A percentile compares a stretch with the other conserved stretches of the same genome.
phyloP scores from a whole-genome alignment of 148 eudicot species.

The Silene conica region DNA sequence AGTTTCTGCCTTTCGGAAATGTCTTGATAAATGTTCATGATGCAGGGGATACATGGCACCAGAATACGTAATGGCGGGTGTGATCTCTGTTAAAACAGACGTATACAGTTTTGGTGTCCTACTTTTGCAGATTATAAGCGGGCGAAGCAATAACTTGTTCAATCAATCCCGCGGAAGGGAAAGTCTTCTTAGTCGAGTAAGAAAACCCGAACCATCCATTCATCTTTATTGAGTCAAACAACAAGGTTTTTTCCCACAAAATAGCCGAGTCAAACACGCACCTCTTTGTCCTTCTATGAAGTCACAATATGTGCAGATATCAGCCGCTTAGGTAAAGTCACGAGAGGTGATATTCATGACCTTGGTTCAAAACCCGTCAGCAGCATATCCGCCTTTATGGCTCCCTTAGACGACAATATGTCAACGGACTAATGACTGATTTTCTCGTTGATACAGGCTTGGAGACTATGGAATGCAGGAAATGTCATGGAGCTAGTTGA shows the following conservation, averaged over 20 bases:
- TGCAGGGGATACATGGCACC: not conserved
- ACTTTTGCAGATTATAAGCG: not conserved
- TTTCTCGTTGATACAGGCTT: conserved; percentile 6
- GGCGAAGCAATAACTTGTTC: not conserved
- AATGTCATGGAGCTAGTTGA: conserved; percentile 9
- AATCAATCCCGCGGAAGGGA: not conserved
- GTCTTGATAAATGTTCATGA: not conserved
- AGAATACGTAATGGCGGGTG: not conserved
- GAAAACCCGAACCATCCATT: too few relatives aligned
- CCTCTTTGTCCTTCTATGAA: too few relatives aligned
- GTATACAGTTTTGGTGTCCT: not conserved
- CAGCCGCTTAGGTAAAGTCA: too few relatives aligned
- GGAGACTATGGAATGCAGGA: conserved; percentile 16
- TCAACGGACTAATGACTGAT: not conserved
- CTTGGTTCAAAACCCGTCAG: too few relatives aligned
- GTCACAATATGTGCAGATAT: too few relatives aligned
- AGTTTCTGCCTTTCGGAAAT: too few relatives aligned
- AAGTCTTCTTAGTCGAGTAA: not conserved
- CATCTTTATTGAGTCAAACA: too few relatives aligned
- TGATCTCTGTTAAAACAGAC: not conserved
- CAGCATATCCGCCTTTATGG: too few relatives aligned
- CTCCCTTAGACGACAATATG: too few relatives aligned
- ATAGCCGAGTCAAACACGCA: too few relatives aligned
- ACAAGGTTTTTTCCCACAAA: too few relatives aligned
- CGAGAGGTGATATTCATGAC: too few relatives aligned